Base-by-base conservation (phyloP, 2,329 filamentous ascomycete genomes). In the Neofusicoccum laricinum region DNA sequence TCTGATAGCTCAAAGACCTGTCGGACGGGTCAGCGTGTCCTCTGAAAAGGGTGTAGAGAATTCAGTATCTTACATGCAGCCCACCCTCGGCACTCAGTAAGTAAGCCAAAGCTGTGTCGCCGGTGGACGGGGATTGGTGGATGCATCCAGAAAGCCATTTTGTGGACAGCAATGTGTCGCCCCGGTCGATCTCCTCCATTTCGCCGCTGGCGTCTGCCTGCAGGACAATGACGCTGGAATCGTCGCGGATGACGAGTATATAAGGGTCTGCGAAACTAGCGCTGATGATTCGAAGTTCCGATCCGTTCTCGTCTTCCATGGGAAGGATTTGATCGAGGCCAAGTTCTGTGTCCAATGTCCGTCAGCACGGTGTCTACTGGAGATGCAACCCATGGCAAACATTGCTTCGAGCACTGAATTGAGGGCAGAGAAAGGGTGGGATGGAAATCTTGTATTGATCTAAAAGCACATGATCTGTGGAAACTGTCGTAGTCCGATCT, bases 311-410 rank as follows among this genome's bases (percentile, higher is more conserved):
- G 70, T 98, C 95, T 67, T 92, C 86, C 85, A 98, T 92, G 0
- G 93, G 92, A 57, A 97, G 85, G 63, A 99, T 98, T 72, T 98
- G 94, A 50, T 89, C 89, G 61, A 99, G 84, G 11, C 90, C 91
- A 65, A 99, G 85, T 75, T 96, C 92, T 92, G 71, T 55, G 36
- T 48, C 17, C 14, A 40, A 15, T n/a, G 4, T 25, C 30, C 2
- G 30, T 64, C 36, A 67, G 64, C 34, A 48, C 21, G 8, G 25
- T 46, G 41, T 45, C 32, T 40, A 15, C 17, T 34, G 11, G 11
- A 19, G 36, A 15, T n/a, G 40, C 17, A 59, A 45, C 30, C 11
- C 41, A 38, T 36, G 55, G 55, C 41, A 46, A 59, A 58, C 53
- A 58, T 58, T 58, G 53, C 53, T 58, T 51, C 25, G 38, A 15